A percentile compares a stretch with the other conserved stretches of the same genome.
phyloP scores from a whole-genome alignment of 2,329 filamentous ascomycete genomes.

The Colletotrichum sp. region DNA sequence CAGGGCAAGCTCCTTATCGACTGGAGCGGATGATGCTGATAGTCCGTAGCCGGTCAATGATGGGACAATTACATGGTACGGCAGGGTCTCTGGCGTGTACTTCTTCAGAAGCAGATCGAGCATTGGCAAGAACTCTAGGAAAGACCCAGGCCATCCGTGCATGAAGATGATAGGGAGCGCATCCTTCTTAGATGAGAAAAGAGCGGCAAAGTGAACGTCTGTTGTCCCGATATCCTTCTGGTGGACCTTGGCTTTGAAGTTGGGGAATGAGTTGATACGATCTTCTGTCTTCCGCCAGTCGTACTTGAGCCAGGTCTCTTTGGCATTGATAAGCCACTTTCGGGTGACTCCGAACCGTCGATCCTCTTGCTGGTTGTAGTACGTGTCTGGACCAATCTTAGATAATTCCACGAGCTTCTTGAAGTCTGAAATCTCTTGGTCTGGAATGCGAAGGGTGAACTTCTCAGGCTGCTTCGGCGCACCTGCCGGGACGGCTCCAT shows the following conservation, averaged over 20 bases:
- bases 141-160: conserved; percentile 62
- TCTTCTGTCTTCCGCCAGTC: conserved; percentile 47
- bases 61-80: conserved; percentile 63
- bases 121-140: conserved; percentile 61
- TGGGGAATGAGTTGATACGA: conserved; percentile 52
- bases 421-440: conserved; percentile 49
- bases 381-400: conserved; percentile 52
- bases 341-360: conserved; percentile 47
- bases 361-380: conserved; percentile 49
- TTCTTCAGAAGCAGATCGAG: conserved; percentile 49
- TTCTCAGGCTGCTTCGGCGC: conserved; percentile 20
- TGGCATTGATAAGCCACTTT: conserved; percentile 49
- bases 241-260: conserved; percentile 47
- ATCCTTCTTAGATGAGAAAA: conserved; percentile 56
- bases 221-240: conserved; percentile 38
- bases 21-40: conserved; percentile 51
- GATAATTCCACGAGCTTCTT: conserved; percentile 50
- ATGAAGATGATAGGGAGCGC: conserved; percentile 56
- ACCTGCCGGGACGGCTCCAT: background rate
- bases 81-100: conserved; percentile 54
- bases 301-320: conserved; percentile 48
- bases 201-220: conserved; percentile 56
- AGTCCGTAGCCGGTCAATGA: conserved; percentile 56
- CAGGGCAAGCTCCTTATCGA: conserved; percentile 20
- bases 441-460: conserved; percentile 46